Evolutionary conservation across 805 yeast genomes (phyloP), one percentile per base, ranked within the genome.

Genomic region (Metschnikowia lunata): DNA sequence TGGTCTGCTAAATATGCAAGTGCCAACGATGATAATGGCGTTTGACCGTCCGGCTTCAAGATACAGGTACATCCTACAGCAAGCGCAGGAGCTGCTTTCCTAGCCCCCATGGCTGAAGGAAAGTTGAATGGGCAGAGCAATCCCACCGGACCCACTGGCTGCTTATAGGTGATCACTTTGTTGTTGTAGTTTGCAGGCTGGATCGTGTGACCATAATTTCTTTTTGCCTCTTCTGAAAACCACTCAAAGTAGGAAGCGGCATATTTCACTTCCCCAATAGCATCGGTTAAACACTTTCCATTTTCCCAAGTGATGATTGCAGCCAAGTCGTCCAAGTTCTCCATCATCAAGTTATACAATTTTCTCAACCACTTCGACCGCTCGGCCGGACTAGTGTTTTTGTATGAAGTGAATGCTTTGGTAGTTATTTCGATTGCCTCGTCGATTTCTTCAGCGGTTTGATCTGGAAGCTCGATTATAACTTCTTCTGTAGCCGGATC

Each of bases 41-140:
- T 80, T 56, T 76, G 78, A 8, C 77, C 74, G 52, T 79, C 84
- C 18, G 85, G 85, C 58, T 80, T 80, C 48, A 80, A 59, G 31
- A 80, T 75, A 12, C 77, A 69, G 6, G 84, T 78, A 57, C 84
- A 79, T 8, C 85, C 85, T 14, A 75, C 80, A n/a, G 84, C 83
- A 35, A 80, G 61, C 0, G 83, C 84, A 27, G 85, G 82, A 23
- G 78, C 84, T 4, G 78, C 79, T 52, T 82, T 81, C 52, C 85
- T 71, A 8, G 84, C 75, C 40, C 81, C 78, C 85, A 81, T 80
- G 12, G 84, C 85, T 46, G 72, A 66, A 28, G 87, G 87, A 66
- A 80, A 80, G 60, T 81, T 81, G 78, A 83, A 81, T 28, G 86
- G 86, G 44, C 82, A 76, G 51, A 81, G 75, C 48, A 79, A 69